Conservation (phyloP, 345 rosid species). For the Populus ilicifolia region DNA sequence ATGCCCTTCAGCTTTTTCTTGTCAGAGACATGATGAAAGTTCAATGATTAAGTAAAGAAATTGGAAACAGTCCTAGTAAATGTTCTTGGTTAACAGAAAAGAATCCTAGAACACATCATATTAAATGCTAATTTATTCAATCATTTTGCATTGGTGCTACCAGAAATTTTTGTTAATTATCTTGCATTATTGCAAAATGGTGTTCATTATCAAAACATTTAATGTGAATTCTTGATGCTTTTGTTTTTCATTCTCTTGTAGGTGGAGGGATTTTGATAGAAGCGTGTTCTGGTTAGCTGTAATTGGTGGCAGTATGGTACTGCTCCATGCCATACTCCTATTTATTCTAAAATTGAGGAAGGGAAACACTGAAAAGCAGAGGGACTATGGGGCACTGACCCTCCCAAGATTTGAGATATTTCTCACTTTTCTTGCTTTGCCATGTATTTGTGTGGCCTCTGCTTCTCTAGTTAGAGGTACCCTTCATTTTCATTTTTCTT, state of each 20-base stretch:
- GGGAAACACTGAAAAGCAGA: slow-evolving; percentile 37
- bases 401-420: slow-evolving; percentile 84
- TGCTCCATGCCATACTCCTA: slow-evolving; percentile 51
- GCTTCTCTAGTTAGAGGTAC: slow-evolving; percentile 64
- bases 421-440: slow-evolving; percentile 68
- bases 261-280: slow-evolving; percentile 84
- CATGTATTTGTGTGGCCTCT: slow-evolving; percentile 68
- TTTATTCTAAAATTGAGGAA: slow-evolving; percentile 52
- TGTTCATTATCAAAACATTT: not conserved
- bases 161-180: not conserved
- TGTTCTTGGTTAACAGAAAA: not conserved
- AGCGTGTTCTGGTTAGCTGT: slow-evolving; percentile 91
- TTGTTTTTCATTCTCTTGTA: slow-evolving; percentile 19
- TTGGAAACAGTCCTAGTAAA: not conserved
- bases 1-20: not conserved
- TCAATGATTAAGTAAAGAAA: not conserved
- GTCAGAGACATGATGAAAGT: not conserved
- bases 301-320: slow-evolving; percentile 57
- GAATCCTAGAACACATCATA: not conserved
- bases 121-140: not conserved
- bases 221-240: not conserved
- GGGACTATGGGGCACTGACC: slow-evolving; percentile 53
- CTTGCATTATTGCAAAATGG: not conserved
- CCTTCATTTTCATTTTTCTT: not conserved
- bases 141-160: not conserved